These are phyloP conservation scores for Saccharomycopsis hybrid DNA, from an alignment of 1,139 yeast species.

Conservation along the genomic window DNA sequence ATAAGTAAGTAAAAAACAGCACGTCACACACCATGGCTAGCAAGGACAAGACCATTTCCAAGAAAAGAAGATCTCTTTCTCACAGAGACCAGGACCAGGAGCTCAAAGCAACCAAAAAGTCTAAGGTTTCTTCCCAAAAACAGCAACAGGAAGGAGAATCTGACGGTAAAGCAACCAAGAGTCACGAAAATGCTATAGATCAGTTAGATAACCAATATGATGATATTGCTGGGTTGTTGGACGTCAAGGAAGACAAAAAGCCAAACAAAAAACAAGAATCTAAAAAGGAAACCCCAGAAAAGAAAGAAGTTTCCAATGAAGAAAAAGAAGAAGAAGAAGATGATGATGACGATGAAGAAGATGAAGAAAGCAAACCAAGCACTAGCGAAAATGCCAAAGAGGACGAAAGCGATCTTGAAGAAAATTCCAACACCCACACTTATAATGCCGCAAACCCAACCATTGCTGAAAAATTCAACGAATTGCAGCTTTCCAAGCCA, in stretches of 20 bases:
- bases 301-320: too few relatives aligned
- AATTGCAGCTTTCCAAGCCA: constrained; percentile 70
- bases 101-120: neutral
- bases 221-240: constrained; percentile 15
- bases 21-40: too few relatives aligned
- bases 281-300: constrained; percentile 30
- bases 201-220: constrained; percentile 18
- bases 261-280: constrained; percentile 27
- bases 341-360: too few relatives aligned
- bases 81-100: neutral
- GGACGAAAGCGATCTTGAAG: constrained; percentile 23
- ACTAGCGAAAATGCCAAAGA: too few relatives aligned
- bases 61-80: constrained; percentile 7
- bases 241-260: constrained; percentile 15
- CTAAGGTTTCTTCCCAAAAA: neutral
- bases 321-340: too few relatives aligned
- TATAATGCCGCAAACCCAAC: too few relatives aligned
- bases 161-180: constrained; percentile 6
- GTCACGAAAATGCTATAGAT: constrained; percentile 15
- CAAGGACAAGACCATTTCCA: constrained; percentile 4
- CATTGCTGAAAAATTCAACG: constrained; percentile 42
- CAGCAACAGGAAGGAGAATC: neutral
- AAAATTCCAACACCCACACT: too few relatives aligned
- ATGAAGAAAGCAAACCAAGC: too few relatives aligned
- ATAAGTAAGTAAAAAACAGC: too few relatives aligned